Percentiles rank a stretch among this genome's conserved stretches.
Conservation (phyloP, 2,329 filamentous ascomycete species). For the Trichoderma harzianum region DNA sequence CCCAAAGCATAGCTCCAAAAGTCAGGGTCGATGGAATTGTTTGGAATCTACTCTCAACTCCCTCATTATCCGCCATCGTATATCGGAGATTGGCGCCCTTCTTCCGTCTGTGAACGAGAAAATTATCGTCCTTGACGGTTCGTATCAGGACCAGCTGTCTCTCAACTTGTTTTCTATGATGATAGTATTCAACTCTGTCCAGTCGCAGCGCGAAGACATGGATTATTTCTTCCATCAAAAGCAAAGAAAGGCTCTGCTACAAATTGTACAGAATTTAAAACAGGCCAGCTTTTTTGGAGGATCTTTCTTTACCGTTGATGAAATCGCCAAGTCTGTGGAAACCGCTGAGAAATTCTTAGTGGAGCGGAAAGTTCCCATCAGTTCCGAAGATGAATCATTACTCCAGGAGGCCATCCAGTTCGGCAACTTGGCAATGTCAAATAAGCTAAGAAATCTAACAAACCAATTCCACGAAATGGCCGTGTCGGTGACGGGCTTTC, state of each 20-base stretch:
- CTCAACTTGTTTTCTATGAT: constrained; percentile 83
- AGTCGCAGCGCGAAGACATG: constrained; percentile 75
- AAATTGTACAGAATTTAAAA: constrained; percentile 73
- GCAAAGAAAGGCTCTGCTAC: constrained; percentile 63
- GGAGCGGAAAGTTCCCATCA: constrained; percentile 58
- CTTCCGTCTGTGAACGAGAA: constrained; percentile 72
- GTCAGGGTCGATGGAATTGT: constrained; percentile 57
- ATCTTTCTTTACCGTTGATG: constrained; percentile 64
- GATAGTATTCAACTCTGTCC: constrained; percentile 81
- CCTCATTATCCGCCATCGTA: constrained; percentile 75
- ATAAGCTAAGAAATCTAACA: constrained; percentile 62
- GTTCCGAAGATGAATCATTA: constrained; percentile 55
- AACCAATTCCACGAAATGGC: constrained; percentile 75
- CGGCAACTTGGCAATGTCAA: constrained; percentile 57
- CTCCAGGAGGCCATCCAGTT: constrained; percentile 64
- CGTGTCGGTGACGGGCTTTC: constrained; percentile 66
- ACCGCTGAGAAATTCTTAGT: constrained; percentile 65
- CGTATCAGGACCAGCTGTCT: constrained; percentile 77
- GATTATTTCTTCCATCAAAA: constrained; percentile 87
- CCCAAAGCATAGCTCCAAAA: constrained; percentile 47
- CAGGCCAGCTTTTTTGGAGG: constrained; percentile 84
- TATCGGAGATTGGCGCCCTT: constrained; percentile 64
- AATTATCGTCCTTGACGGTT: constrained; percentile 72
- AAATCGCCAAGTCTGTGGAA: constrained; percentile 62
- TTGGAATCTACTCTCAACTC: constrained; percentile 69